Evolutionary conservation across 257 asterid genomes (phyloP).

Genomic region (Plantago major): DNA sequence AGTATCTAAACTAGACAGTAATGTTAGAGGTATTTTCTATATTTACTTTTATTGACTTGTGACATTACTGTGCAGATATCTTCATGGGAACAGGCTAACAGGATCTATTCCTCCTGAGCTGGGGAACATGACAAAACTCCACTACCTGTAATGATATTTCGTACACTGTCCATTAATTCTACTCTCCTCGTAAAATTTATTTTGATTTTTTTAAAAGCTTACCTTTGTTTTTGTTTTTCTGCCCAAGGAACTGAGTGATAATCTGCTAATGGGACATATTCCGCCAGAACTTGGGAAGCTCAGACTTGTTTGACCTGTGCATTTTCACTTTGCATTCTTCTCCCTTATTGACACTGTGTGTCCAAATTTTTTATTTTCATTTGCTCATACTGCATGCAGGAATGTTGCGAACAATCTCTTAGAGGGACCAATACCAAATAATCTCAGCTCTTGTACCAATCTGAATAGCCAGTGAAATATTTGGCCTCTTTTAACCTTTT

Average conservation of each 20-base stretch:
- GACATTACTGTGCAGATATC: slow-evolving; percentile 46
- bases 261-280: slow-evolving; percentile 66
- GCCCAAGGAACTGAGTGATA: slow-evolving; percentile 81
- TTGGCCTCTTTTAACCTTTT: background rate
- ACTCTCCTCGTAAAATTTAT: too few relatives aligned
- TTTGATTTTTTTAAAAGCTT: background rate
- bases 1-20: slow-evolving; percentile 17
- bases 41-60: background rate
- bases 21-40: background rate
- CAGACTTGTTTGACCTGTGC: slow-evolving; percentile 86
- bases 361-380: slow-evolving; percentile 4
- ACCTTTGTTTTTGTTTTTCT: background rate
- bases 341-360: background rate
- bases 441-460: slow-evolving; percentile 89
- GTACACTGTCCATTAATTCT: background rate
- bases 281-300: slow-evolving; percentile 94
- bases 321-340: background rate
- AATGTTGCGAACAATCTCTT: slow-evolving; percentile 82
- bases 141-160: slow-evolving; percentile 59
- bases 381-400: slow-evolving; percentile 34
- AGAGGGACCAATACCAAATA: slow-evolving; percentile 80
- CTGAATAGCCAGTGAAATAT: slow-evolving; percentile 88
- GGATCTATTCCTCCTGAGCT: slow-evolving; percentile 92
- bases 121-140: slow-evolving; percentile 95
- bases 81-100: slow-evolving; percentile 81